phyloP scores from a whole-genome alignment of 495 filamentous ascomycete genomes.

The Copromyces sp. region DNA sequence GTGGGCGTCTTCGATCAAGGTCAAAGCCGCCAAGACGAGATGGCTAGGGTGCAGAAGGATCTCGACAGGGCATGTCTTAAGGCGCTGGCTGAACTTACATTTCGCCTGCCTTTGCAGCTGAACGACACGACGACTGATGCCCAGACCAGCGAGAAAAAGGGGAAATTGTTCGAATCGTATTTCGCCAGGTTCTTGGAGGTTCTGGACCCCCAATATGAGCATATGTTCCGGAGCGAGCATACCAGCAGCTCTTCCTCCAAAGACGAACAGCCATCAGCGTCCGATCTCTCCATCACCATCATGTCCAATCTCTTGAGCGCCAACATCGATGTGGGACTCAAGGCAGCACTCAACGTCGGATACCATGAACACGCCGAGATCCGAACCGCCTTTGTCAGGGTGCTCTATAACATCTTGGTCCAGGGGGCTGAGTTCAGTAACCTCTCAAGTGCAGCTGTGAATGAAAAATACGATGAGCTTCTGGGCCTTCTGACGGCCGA shows the following conservation, averaged over 20 bases:
- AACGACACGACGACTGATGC: slow-evolving; percentile 52
- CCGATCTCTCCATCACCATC: slow-evolving; percentile 52
- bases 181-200: slow-evolving; percentile 54
- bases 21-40: slow-evolving; percentile 37
- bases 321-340: slow-evolving; percentile 58
- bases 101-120: slow-evolving; percentile 52
- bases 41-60: slow-evolving; percentile 45
- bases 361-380: slow-evolving; percentile 59
- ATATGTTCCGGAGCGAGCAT: slow-evolving; percentile 32
- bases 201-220: slow-evolving; percentile 43
- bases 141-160: slow-evolving; percentile 51
- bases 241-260: slow-evolving; percentile 22
- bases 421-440: slow-evolving; percentile 60
- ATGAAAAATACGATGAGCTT: slow-evolving; percentile 53
- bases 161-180: slow-evolving; percentile 57
- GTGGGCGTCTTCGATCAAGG: slow-evolving; percentile 5
- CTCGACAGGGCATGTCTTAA: slow-evolving; percentile 52
- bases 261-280: slow-evolving; percentile 38
- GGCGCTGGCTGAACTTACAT: slow-evolving; percentile 51
- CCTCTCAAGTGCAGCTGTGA: slow-evolving; percentile 51
- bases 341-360: slow-evolving; percentile 53
- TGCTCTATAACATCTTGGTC: slow-evolving; percentile 55
- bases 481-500: slow-evolving; percentile 51
- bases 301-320: slow-evolving; percentile 56
- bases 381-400: slow-evolving; percentile 55